Conservation (phyloP, 1,284 basidiomycete species). For the Boletus sp. region DNA sequence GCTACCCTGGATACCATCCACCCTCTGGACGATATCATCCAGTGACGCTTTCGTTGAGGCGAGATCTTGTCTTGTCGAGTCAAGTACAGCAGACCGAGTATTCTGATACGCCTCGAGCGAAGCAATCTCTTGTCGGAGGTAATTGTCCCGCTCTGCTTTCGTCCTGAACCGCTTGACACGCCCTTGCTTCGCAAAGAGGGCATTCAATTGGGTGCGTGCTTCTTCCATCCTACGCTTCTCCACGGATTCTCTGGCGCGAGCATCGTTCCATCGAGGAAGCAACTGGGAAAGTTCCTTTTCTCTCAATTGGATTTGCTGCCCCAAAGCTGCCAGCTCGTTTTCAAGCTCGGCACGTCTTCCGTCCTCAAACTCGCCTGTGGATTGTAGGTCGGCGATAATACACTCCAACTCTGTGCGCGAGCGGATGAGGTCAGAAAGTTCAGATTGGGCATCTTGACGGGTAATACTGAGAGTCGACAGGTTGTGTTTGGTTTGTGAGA, state of each 20-base stretch:
- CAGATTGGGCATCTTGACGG: constrained; percentile 69
- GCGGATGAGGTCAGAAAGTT: constrained; percentile 77
- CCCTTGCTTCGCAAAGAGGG: constrained; percentile 85
- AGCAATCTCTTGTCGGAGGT: constrained; percentile 69
- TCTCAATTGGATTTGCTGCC: constrained; percentile 58
- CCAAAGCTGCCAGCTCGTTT: constrained; percentile 60
- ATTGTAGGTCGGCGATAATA: constrained; percentile 75
- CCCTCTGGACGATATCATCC: constrained; percentile 54
- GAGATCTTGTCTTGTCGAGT: constrained; percentile 46
- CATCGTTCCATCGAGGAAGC: constrained; percentile 62
- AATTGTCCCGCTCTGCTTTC: constrained; percentile 77
- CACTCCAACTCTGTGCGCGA: constrained; percentile 80
- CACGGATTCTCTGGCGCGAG: constrained; percentile 53
- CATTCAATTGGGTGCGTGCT: constrained; percentile 63
- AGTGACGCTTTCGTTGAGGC: constrained; percentile 45
- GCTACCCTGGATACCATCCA: constrained; percentile 61
- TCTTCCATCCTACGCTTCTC: constrained; percentile 74
- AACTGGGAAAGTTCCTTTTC: constrained; percentile 61
- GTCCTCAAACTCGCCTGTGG: constrained; percentile 56
- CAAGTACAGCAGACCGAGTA: constrained; percentile 49
- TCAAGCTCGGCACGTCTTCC: constrained; percentile 64
- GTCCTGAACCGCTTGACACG: constrained; percentile 83
- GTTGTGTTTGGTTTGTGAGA: constrained; percentile 67
- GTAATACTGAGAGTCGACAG: constrained; percentile 67
- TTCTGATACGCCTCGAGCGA: constrained; percentile 58